Base-by-base conservation (phyloP, 768 basidiomycete species). In the Crepidotus variabilis region DNA sequence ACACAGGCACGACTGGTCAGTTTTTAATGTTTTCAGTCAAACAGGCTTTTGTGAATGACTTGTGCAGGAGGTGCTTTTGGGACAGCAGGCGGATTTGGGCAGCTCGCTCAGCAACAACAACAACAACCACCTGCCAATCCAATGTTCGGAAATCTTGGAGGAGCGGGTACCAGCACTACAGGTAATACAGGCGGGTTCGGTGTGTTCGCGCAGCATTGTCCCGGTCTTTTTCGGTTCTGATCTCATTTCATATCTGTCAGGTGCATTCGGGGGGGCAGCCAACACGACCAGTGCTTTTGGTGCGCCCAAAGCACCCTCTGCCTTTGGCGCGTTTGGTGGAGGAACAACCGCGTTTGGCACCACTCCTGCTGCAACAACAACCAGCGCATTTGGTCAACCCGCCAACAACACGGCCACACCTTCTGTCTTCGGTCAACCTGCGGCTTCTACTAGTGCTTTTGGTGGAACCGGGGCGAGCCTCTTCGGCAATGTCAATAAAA, bases 321-420 rank as follows among this genome's bases (percentile, higher is more conserved):
- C 87, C 11, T 92, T 94, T 70, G 88, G 90, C 63, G 81, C 86
- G 57, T 91, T 91, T 68, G 79, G 86, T 48, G 84, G 84, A 43
- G 82, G 80, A 28, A 70, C 74, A 43, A 74, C 79, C 53, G 72
- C 81, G 28, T 86, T 87, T 67, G 80, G 84, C 55, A 70, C 76
- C 32, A 53, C 52, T 11, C 39, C 39, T 14, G 13, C 55, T 32
- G 70, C 73, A 24, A 72, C 60, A 22, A 62, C 59, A 16, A 52
- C 75, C 63, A 65, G 60, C 39, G 63, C 79, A 35, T 80, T 85
- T 61, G 78, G 82, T 11, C 68, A 70, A 51, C 69, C 69, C 51
- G 62, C 66, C n/a, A 61, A 51, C 39, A 66, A 59, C 51, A 48
- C 64, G 18, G 51, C 64, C 46, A 68, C 65, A 33, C 66, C 74